phyloP scores from a whole-genome alignment of 257 asterid species.

The Fraxinus anomala region DNA sequence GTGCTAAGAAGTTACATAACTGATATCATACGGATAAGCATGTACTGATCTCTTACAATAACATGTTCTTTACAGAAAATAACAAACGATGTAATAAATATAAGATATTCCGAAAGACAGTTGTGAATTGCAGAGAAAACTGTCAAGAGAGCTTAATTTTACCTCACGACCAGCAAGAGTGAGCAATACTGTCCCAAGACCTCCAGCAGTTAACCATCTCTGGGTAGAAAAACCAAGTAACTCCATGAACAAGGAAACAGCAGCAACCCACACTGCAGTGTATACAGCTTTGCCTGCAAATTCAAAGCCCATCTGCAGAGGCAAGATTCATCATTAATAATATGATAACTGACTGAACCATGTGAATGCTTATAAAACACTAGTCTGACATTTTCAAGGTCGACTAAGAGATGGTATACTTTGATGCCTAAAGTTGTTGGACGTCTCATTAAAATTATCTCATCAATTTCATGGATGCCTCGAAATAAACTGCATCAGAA shows the following conservation, averaged over 20 bases:
- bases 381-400: background rate
- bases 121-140: background rate
- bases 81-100: background rate
- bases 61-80: background rate
- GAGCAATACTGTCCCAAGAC: conserved; percentile 96
- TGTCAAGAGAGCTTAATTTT: background rate
- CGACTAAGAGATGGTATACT: background rate
- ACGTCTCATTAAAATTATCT: background rate
- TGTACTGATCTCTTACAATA: background rate
- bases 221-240: conserved; percentile 96
- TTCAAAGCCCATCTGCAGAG: conserved; percentile 91
- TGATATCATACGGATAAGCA: background rate
- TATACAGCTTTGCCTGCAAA: conserved; percentile 92
- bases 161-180: conserved; percentile 99
- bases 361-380: background rate
- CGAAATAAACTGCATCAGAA: no score
- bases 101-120: background rate
- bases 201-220: conserved; percentile 98
- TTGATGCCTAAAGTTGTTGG: background rate
- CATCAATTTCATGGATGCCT: no score
- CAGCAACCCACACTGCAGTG: conserved; percentile 98
- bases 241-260: conserved; percentile 96
- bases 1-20: background rate
- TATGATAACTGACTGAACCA: background rate
- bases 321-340: conserved; percentile 7